Evolutionary conservation across 1,284 basidiomycete species (phyloP), one percentile per base, ranked within the genome.

Genomic region (Cerrena zonata): DNA sequence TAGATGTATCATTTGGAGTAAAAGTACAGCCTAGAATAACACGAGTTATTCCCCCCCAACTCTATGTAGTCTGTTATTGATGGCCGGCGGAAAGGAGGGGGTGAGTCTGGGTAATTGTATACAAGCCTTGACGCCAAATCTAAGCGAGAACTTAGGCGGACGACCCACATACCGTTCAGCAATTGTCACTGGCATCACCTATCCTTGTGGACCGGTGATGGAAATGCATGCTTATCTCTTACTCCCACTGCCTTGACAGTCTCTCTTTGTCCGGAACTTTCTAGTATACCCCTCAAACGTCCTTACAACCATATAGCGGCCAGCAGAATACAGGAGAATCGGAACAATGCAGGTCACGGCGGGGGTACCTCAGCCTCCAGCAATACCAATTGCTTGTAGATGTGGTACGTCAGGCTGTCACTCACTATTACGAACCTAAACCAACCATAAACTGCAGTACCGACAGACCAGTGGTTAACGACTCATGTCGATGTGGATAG

Each of bases 391-490:
- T 30, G 73, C 76, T 11, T 80, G 78, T 61, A 70, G 80, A 64
- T 75, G 77, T 57, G 70, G 80, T 82, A 56, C 53, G 77, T 69
- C 23, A 18, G 21, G 42, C 41, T 43, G 44, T 45, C 41, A 39
- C 45, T n/a, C 19, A 43, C 23, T 43, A 13, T 43, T 25, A n/a
- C 24, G 3, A 5, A 22, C 22, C 4, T 4, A 5, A 11, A 38
- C 38, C 30, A 4, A 10, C 24, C 25, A 13, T 13, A 15, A 36
- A 18, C 11, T 45, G 13, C 59, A 85, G 84, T 86, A 19, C 77
- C 81, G 0, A 76, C 79, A 53, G 84, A 87, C 64, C 83, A 86
- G 66, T 87, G 84, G 84, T 69, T 86, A 46, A 69, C 82, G 24
- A 84, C 84, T 13, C 80, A 82, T 59, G 62, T 84, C 57, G 75